Evolutionary conservation across 2,329 filamentous ascomycete genomes (phyloP).

Genomic region (Claviceps sp.): DNA sequence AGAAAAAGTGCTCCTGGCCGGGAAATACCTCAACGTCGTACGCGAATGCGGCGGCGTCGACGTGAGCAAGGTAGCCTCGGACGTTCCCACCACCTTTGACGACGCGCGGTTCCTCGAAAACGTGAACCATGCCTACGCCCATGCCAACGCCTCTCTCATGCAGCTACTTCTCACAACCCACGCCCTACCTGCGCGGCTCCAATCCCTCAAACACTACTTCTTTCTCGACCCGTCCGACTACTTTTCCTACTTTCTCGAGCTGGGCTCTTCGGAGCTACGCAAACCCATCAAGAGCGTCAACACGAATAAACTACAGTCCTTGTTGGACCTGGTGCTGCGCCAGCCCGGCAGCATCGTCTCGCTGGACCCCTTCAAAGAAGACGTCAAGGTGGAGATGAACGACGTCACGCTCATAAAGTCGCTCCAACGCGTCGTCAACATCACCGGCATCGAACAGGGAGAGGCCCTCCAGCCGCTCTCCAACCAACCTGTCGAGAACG

Average conservation of each 20-base stretch:
- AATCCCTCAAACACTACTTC: constrained; percentile 96
- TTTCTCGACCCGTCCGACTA: constrained; percentile 97
- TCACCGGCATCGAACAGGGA: constrained; percentile 87
- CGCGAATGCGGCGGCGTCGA: constrained; percentile 94
- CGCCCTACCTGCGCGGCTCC: constrained; percentile 70
- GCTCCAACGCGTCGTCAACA: constrained; percentile 90
- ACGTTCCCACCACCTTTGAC: constrained; percentile 86
- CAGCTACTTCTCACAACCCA: constrained; percentile 86
- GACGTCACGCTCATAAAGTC: constrained; percentile 86
- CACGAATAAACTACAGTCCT: constrained; percentile 80
- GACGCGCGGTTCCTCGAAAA: constrained; percentile 89
- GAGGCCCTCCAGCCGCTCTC: constrained; percentile 64
- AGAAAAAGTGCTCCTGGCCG: constrained; percentile 86
- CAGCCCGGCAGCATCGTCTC: constrained; percentile 91
- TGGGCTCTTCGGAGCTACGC: constrained; percentile 76
- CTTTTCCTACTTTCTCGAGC: constrained; percentile 93
- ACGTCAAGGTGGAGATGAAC: constrained; percentile 96
- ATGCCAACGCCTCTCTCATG: constrained; percentile 88
- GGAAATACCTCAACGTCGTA: constrained; percentile 96
- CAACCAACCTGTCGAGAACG: constrained; percentile 56
- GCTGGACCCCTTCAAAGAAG: constrained; percentile 93
- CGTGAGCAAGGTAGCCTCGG: constrained; percentile 72
- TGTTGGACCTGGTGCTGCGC: constrained; percentile 91
- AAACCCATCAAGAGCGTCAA: constrained; percentile 85
- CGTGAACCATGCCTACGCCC: constrained; percentile 85